Evolutionary conservation across 1,284 basidiomycete species (phyloP).

Genomic region (Trametes sp.): DNA sequence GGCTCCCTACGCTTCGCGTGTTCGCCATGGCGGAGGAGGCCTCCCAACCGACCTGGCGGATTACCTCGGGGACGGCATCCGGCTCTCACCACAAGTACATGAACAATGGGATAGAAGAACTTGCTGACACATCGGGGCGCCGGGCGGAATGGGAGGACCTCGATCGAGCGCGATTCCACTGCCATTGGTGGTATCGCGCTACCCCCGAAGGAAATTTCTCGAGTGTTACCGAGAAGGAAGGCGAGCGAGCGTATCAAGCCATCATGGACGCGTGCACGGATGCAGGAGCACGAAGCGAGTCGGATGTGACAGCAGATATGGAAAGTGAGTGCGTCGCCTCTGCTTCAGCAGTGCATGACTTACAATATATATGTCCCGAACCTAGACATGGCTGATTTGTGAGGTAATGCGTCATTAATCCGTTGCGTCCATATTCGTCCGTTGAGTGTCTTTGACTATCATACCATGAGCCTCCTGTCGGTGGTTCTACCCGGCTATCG

Average conservation of each 20-base stretch:
- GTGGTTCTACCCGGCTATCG: too few species aligned
- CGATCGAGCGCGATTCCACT: background rate
- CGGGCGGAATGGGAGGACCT: background rate
- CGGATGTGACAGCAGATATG: too few species aligned
- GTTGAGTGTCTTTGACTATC: too few species aligned
- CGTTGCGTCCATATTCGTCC: too few species aligned
- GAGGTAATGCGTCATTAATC: too few species aligned
- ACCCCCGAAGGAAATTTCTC: background rate
- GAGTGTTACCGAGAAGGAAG: background rate
- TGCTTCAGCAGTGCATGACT: too few species aligned
- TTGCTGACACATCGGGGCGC: background rate
- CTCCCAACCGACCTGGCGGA: background rate
- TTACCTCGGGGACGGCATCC: background rate
- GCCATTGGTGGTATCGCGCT: background rate
- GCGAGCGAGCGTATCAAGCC: background rate
- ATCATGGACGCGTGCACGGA: background rate
- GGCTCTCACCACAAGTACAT: background rate
- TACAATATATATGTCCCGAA: too few species aligned
- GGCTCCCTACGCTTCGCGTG: background rate
- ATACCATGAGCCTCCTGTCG: too few species aligned
- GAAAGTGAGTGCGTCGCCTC: too few species aligned
- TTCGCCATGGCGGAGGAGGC: conserved; percentile 2
- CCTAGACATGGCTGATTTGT: too few species aligned
- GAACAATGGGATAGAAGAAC: background rate
- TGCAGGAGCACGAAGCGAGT: background rate